Percentiles rank a stretch among this genome's conserved stretches.
Conservation (phyloP, 352 stramenopile species). For the Globisporangium uncinulatum region DNA sequence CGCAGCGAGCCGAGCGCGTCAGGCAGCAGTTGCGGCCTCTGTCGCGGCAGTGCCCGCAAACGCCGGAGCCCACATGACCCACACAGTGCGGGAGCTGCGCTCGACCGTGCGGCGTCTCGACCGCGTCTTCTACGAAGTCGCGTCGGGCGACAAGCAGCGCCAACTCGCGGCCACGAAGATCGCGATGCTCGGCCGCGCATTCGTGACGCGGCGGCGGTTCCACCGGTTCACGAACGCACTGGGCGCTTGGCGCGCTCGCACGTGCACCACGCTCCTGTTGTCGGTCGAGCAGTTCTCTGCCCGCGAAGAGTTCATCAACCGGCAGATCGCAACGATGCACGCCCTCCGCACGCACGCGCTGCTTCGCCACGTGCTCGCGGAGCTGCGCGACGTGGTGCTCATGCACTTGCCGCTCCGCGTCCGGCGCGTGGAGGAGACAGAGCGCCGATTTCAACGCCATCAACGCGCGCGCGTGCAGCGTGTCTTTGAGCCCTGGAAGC, state of each 20-base stretch:
- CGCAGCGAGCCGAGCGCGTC: slow-evolving; percentile 9
- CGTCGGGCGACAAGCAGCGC: slow-evolving; percentile 65
- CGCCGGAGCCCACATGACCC: slow-evolving; percentile 41
- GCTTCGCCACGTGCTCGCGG: slow-evolving; percentile 43
- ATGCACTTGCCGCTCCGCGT: slow-evolving; percentile 57
- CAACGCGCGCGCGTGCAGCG: slow-evolving; percentile 28
- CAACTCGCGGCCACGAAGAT: slow-evolving; percentile 67
- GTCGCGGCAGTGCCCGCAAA: slow-evolving; percentile 20
- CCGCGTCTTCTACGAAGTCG: slow-evolving; percentile 73
- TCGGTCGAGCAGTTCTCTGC: slow-evolving; percentile 63
- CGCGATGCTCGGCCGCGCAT: slow-evolving; percentile 40
- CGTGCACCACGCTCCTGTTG: slow-evolving; percentile 30
- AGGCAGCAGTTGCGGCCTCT: neutral
- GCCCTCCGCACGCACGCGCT: slow-evolving; percentile 26
- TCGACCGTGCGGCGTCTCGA: slow-evolving; percentile 61
- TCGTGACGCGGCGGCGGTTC: slow-evolving; percentile 48
- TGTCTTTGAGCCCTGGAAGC: slow-evolving; percentile 52
- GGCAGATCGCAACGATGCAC: slow-evolving; percentile 40
- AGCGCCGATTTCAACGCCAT: slow-evolving; percentile 39
- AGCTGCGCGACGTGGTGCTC: slow-evolving; percentile 66
- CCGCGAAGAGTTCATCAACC: slow-evolving; percentile 57
- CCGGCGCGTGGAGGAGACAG: slow-evolving; percentile 44
- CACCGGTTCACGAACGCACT: slow-evolving; percentile 34
- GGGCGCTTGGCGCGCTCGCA: slow-evolving; percentile 41
- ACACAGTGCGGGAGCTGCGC: slow-evolving; percentile 53